Conservation (phyloP, 2,329 filamentous ascomycete species). For the Sclerotiophoma versabilis region DNA sequence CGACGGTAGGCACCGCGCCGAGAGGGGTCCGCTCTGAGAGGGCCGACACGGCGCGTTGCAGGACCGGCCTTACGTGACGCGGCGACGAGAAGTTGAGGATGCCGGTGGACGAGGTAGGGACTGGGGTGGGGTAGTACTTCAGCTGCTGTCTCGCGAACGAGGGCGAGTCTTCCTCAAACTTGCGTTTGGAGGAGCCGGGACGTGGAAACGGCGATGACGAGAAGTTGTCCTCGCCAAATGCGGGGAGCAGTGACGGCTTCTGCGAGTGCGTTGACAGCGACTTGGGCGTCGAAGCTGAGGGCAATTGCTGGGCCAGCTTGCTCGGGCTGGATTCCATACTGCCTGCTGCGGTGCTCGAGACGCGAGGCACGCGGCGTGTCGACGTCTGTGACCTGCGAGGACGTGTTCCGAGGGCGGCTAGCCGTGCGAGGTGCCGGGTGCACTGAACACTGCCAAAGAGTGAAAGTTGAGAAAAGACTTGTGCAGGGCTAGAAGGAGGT, state of each 20-base stretch:
- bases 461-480: slow-evolving; percentile 19
- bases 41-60: slow-evolving; percentile 65
- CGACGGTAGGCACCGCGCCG: slow-evolving; percentile 80
- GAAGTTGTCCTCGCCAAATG: slow-evolving; percentile 70
- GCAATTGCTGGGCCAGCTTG: slow-evolving; percentile 36
- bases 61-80: slow-evolving; percentile 56
- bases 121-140: slow-evolving; percentile 86
- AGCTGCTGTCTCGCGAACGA: slow-evolving; percentile 58
- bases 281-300: slow-evolving; percentile 35
- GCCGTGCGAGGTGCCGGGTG: slow-evolving; percentile 33
- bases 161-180: slow-evolving; percentile 60
- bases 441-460: slow-evolving; percentile 25
- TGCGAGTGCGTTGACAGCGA: slow-evolving; percentile 50
- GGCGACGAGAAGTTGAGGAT: slow-evolving; percentile 83
- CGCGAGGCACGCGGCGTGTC: slow-evolving; percentile 44
- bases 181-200: slow-evolving; percentile 68
- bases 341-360: slow-evolving; percentile 23
- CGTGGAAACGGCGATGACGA: slow-evolving; percentile 81
- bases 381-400: slow-evolving; percentile 26
- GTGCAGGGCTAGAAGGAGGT: slow-evolving; percentile 31
- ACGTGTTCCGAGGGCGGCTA: slow-evolving; percentile 34
- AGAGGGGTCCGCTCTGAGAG: slow-evolving; percentile 84
- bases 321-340: slow-evolving; percentile 44
- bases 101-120: slow-evolving; percentile 92
- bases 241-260: slow-evolving; percentile 76